Percentiles rank a stretch among this genome's conserved stretches.
Conservation (phyloP, 352 stramenopile genomes). For the Phytopythium sindhum region DNA sequence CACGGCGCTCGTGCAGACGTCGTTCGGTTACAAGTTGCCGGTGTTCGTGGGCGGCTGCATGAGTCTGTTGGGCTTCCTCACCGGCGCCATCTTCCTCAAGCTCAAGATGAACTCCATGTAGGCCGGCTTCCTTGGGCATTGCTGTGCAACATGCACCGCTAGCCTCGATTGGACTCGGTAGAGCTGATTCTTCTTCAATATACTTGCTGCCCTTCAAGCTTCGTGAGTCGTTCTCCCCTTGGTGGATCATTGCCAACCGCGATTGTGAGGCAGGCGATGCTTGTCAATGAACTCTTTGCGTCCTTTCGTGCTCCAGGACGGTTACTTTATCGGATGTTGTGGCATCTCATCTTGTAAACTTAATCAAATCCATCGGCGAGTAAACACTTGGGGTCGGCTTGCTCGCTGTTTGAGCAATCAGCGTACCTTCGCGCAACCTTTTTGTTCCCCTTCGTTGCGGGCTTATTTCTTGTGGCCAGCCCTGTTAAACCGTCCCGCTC, state of each 20-base stretch:
- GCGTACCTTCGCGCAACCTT: neutral
- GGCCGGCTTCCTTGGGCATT: neutral
- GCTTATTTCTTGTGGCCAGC: neutral
- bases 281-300: neutral
- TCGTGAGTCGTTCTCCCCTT: too few species aligned
- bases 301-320: neutral
- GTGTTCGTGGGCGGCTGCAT: conserved; percentile 28
- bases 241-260: too few species aligned
- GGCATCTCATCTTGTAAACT: neutral
- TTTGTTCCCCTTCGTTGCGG: neutral
- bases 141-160: too few species aligned
- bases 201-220: too few species aligned
- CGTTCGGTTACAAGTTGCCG: conserved; percentile 54
- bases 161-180: too few species aligned
- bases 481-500: neutral
- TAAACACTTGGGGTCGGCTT: neutral
- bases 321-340: neutral
- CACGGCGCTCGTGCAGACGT: conserved; percentile 47
- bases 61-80: conserved; percentile 31
- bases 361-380: neutral
- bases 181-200: too few species aligned
- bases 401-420: conserved; percentile 1
- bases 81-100: conserved; percentile 40
- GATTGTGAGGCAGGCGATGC: too few species aligned
- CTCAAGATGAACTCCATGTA: conserved; percentile 43